Base-by-base conservation (phyloP, 1,284 basidiomycete genomes). In the Pisolithus thermaeus region DNA sequence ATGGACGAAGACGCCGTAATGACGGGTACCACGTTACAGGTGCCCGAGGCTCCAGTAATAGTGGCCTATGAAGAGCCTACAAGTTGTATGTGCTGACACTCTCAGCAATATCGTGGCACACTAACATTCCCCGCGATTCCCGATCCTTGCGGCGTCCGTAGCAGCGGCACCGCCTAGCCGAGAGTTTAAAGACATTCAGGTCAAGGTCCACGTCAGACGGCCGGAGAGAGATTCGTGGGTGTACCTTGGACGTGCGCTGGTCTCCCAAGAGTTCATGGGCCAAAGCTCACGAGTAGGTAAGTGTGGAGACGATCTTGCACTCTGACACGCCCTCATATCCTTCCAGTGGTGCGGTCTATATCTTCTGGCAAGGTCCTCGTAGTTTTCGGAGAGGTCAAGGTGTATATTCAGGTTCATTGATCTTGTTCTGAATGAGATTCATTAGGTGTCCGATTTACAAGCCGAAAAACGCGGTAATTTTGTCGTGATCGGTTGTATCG, bases 401-500 rank as follows among this genome's bases (percentile, higher is more conserved):
- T 73, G 83, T 83, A 53, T 11, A 14, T 20, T 2, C 7, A 30
- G 20, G 32, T 45, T 30, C 42, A 37, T 50, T 52, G 35, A 37
- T 51, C 43, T 59, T 47, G 47, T 23, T 41, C 44, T 47, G 37
- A 46, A 35, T n/a, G 36, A 23, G 30, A 41, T 2, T 3, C 32
- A 28, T 28, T 57, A 89, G 87, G 69, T 76, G 42, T 79, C 80
- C 53, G 83, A 90, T 63, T 70, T 90, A 38, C 84, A 88, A 70
- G 87, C 87, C 22, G 87, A 90, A 68, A 87, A 86, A 66, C 79
- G 87, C 58, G 88, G 87, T 49, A 90, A 89, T 64, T 90, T 90
- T 62, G 83, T 90, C 25, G 86, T 90, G 28, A 77, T 90, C 52
- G 83, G 84, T 40, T 84, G 81, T 52, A 80, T 90, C 12, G 86